Evolutionary conservation across 805 yeast species (phyloP), one percentile per base, ranked within the genome.

Genomic region (Candida wancherniae): DNA sequence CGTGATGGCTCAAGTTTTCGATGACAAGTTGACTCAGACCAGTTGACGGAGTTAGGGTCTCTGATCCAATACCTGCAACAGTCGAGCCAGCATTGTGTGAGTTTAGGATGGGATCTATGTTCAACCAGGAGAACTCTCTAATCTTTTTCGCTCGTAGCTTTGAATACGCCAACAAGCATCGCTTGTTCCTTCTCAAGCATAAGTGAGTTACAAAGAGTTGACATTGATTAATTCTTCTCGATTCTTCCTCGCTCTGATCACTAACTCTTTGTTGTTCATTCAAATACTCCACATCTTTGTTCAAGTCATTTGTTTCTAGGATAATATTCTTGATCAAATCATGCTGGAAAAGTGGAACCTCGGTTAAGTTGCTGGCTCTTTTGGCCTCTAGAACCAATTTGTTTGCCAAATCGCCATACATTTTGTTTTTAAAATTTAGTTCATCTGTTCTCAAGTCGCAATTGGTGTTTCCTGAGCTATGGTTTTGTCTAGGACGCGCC

Each of bases 351-450:
- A 73, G 58, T 1, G 97, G 88, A 2, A 84, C 50, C 9, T 62
- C 65, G 7, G 78, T 80, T 19, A 90, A 58, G 14, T 75, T 70
- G 37, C 71, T 71, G 0, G 95, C 63, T 42, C 97, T 66, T 40
- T 87, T 82, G 10, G 97, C 92, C 36, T 92, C 97, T 20, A 77
- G 65, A 2, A 84, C 69, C n/a, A 90, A 72, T 54, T 90, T 90
- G 39, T 76, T 74, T 2, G 90, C 96, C 4, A 74, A 48, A 47
- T 88, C 97, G 17, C 97, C 97, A 48, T 85, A 85, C 98, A 90
- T 90, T 14, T 25, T n/a, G n/a, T n/a, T n/a, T n/a, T n/a, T n/a
- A n/a, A n/a, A n/a, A n/a, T n/a, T n/a, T n/a, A n/a, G n/a, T n/a
- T n/a, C n/a, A n/a, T n/a, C n/a, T n/a, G n/a, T n/a, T n/a, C n/a